Percentiles rank a stretch among this genome's conserved stretches.
Evolutionary conservation across 1,284 basidiomycete genomes (phyloP).

Genomic region (Marasmius fiardii): DNA sequence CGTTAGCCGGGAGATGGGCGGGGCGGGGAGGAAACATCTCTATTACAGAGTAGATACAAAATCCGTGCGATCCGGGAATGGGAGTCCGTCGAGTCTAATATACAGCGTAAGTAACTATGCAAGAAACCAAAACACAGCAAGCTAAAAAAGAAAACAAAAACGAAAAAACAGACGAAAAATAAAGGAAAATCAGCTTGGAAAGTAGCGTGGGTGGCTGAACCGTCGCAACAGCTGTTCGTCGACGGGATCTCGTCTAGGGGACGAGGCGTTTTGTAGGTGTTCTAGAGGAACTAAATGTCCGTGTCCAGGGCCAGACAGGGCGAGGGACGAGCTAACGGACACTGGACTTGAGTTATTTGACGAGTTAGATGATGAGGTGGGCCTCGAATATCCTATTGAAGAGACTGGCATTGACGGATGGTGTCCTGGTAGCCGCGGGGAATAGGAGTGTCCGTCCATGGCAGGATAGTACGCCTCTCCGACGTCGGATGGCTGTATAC

Average conservation of each 20-base stretch:
- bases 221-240: slow-evolving; percentile 57
- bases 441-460: background rate
- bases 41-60: background rate
- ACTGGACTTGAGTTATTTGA: slow-evolving; percentile 20
- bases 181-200: background rate
- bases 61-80: background rate
- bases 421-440: background rate
- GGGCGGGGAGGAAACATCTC: too few relatives aligned
- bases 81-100: background rate
- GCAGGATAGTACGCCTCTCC: background rate
- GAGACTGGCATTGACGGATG: background rate
- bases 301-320: slow-evolving; percentile 18
- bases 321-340: slow-evolving; percentile 23
- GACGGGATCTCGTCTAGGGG: slow-evolving; percentile 50
- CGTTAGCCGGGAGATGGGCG: too few relatives aligned
- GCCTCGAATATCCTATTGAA: background rate
- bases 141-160: too few relatives aligned
- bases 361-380: slow-evolving; percentile 15
- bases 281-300: slow-evolving; percentile 55
- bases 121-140: background rate
- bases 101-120: background rate
- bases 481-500: slow-evolving; percentile 1
- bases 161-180: background rate
- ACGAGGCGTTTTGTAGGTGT: slow-evolving; percentile 48
- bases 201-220: slow-evolving; percentile 30